phyloP scores from a whole-genome alignment of 1,284 basidiomycete genomes.

The Porogramme epimiltina region DNA sequence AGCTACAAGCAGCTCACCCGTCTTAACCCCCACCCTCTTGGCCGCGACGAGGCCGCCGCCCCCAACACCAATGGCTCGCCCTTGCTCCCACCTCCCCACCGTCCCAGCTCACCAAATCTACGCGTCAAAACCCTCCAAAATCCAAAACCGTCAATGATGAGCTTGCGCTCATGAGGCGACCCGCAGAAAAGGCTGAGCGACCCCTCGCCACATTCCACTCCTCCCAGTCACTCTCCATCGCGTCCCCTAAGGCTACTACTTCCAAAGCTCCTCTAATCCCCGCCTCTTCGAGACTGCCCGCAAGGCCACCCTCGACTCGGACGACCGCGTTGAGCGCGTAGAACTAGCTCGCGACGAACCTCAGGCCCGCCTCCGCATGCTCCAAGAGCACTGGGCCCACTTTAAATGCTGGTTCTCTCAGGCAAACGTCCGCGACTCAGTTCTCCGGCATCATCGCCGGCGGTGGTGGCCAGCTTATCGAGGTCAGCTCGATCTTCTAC shows the following conservation, averaged over 20 bases:
- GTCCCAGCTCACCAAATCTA: conserved; percentile 57
- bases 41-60: too few relatives aligned
- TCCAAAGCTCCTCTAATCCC: conserved; percentile 19
- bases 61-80: conserved; percentile 11
- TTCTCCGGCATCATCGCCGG: conserved; percentile 51
- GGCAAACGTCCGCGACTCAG: conserved; percentile 45
- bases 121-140: conserved; percentile 53
- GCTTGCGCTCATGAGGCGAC: conserved; percentile 40
- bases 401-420: conserved; percentile 50
- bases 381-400: conserved; percentile 56
- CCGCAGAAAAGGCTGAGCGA: conserved; percentile 57
- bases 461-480: conserved; percentile 43
- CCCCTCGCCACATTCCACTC: conserved; percentile 36
- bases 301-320: conserved; percentile 45
- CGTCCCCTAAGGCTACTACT: conserved; percentile 20
- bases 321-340: conserved; percentile 48
- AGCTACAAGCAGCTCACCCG: too few relatives aligned
- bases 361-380: conserved; percentile 47
- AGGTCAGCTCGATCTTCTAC: conserved; percentile 21
- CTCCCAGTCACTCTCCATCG: conserved; percentile 19
- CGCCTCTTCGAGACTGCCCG: conserved; percentile 33
- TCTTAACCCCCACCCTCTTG: too few relatives aligned
- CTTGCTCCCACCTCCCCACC: conserved; percentile 33
- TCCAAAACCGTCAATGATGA: conserved; percentile 52
- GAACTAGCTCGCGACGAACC: conserved; percentile 61